Percentiles rank a stretch among this genome's conserved stretches.
Conservation (phyloP, 495 filamentous ascomycete species). For the Immersiella caudata region DNA sequence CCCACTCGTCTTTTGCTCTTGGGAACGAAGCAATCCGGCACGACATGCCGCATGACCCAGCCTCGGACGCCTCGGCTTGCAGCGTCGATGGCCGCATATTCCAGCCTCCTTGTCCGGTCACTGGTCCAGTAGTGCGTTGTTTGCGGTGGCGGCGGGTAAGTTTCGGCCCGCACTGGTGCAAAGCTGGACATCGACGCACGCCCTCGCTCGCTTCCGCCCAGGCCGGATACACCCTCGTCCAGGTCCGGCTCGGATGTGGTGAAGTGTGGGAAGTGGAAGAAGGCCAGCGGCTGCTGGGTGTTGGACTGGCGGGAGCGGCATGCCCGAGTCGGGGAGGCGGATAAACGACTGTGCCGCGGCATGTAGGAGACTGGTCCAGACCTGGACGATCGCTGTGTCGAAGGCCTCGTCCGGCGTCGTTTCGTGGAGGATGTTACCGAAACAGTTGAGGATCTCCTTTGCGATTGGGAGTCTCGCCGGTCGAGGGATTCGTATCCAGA, state of each 20-base stretch:
- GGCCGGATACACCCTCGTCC: conserved; percentile 22
- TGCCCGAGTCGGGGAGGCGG: conserved; percentile 30
- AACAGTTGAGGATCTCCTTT: conserved; percentile 27
- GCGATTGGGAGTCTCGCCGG: conserved; percentile 32
- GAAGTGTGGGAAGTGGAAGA: conserved; percentile 54
- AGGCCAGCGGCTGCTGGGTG: conserved; percentile 40
- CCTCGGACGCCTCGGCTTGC: conserved; percentile 55
- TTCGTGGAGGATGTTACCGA: conserved; percentile 35
- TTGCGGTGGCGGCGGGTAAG: conserved; percentile 48
- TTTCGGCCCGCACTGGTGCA: conserved; percentile 23
- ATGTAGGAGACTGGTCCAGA: conserved; percentile 36
- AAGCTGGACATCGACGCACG: conserved; percentile 18
- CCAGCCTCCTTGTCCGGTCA: conserved; percentile 54
- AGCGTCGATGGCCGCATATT: conserved; percentile 62
- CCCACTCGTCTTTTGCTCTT: conserved; percentile 45
- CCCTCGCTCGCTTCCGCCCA: conserved; percentile 1
- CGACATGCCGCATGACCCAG: conserved; percentile 54
- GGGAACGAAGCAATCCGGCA: conserved; percentile 59
- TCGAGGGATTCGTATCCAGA: conserved; percentile 53
- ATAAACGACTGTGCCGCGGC: conserved; percentile 30
- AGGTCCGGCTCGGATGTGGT: conserved; percentile 43
- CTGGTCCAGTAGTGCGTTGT: conserved; percentile 63
- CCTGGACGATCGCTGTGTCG: conserved; percentile 37
- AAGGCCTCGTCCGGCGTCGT: conserved; percentile 39
- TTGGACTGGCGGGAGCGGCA: conserved; percentile 23